phyloP scores from a whole-genome alignment of 1,284 basidiomycete species.

The Fomes fomentarius region DNA sequence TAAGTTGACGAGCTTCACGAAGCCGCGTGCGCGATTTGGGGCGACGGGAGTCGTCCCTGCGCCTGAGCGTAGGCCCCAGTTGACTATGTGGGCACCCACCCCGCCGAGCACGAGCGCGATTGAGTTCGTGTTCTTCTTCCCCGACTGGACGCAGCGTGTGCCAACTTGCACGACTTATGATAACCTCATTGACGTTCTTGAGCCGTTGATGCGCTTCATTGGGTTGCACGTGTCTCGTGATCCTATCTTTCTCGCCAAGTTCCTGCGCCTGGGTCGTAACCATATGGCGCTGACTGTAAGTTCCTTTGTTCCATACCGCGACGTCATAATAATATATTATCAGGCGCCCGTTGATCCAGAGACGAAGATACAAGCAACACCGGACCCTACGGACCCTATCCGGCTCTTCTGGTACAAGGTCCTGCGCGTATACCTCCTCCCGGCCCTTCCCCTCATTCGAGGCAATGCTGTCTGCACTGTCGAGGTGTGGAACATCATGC shows the following conservation, averaged over 20 bases:
- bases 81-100: conserved; percentile 74
- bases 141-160: conserved; percentile 76
- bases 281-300: conserved; percentile 50
- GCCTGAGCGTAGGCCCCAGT: conserved; percentile 56
- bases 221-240: conserved; percentile 79
- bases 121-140: conserved; percentile 89
- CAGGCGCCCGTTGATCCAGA: conserved; percentile 54
- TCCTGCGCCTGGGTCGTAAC: conserved; percentile 58
- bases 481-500: conserved; percentile 87
- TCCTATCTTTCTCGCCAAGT: conserved; percentile 62
- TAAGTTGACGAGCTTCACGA: conserved; percentile 60
- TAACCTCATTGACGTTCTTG: conserved; percentile 74
- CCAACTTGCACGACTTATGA: conserved; percentile 67
- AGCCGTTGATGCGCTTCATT: conserved; percentile 77
- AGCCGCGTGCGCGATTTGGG: conserved; percentile 65
- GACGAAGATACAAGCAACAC: conserved; percentile 58
- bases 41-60: conserved; percentile 54
- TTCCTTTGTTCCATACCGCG: conserved; percentile 5
- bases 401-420: conserved; percentile 82
- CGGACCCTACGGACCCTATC: conserved; percentile 58
- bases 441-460: conserved; percentile 84
- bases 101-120: conserved; percentile 73
- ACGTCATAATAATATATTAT: neutral
- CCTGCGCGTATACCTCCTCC: conserved; percentile 82
- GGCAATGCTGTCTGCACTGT: conserved; percentile 86